Conservation (phyloP, 2,329 filamentous ascomycete genomes). For the Nothomitra cinnamomea region DNA sequence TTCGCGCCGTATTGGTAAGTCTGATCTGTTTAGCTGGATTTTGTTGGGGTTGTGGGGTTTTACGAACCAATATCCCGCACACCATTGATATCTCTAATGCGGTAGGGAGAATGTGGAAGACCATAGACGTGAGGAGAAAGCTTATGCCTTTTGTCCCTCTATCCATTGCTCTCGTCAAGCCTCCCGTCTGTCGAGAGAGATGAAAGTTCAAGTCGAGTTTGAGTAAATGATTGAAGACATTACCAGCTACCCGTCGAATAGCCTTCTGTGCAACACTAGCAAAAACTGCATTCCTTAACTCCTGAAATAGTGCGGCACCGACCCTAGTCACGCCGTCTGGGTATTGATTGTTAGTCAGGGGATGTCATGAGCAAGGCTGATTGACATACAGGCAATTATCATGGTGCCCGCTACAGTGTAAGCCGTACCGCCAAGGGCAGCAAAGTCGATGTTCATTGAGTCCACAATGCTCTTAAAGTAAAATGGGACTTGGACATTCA, state of each 20-base stretch:
- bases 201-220: conserved; percentile 87
- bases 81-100: conserved; percentile 89
- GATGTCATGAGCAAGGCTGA: conserved; percentile 3
- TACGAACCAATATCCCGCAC: conserved; percentile 63
- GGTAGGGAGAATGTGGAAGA: conserved; percentile 91
- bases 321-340: conserved; percentile 70
- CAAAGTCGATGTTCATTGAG: conserved; percentile 90
- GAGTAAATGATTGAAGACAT: conserved; percentile 82
- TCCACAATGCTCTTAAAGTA: conserved; percentile 99
- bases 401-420: conserved; percentile 79
- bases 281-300: conserved; percentile 89
- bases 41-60: neutral
- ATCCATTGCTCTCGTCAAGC: conserved; percentile 84
- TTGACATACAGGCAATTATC: conserved; percentile 62
- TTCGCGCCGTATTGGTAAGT: conserved; percentile 89
- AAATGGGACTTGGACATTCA: conserved; percentile 96
- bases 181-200: conserved; percentile 83
- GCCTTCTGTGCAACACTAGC: conserved; percentile 94
- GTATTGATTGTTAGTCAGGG: neutral
- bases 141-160: conserved; percentile 96
- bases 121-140: conserved; percentile 93
- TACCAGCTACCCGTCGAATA: conserved; percentile 75
- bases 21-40: conserved; percentile 18
- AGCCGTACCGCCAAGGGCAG: conserved; percentile 71
- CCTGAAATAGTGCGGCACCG: conserved; percentile 77